Conservation (phyloP, 768 basidiomycete genomes). For the Hydnum rufescens region DNA sequence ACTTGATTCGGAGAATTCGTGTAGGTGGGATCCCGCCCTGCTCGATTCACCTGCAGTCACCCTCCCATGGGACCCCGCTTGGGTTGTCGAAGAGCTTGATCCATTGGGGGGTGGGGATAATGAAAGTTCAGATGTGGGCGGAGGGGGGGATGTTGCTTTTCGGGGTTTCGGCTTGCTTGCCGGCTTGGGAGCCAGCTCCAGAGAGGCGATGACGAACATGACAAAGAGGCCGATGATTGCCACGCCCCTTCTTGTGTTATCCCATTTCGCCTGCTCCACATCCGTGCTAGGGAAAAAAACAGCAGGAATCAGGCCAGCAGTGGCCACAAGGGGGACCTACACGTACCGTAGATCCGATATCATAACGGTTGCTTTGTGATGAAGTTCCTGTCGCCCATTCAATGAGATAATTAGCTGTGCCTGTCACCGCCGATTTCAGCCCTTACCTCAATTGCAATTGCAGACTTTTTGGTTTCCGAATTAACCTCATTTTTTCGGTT, state of each 20-base stretch:
- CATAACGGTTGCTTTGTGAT: constrained; percentile 53
- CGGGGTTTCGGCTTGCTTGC: too few species aligned
- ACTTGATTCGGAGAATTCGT: too few species aligned
- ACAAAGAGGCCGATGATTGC: constrained; percentile 12
- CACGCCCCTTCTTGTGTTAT: constrained; percentile 71
- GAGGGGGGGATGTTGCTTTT: constrained; percentile 13
- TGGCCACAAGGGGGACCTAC: not conserved
- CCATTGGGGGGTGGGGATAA: too few species aligned
- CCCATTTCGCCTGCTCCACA: constrained; percentile 75
- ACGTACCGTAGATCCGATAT: constrained; percentile 46
- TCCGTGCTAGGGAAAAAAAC: constrained; percentile 22
- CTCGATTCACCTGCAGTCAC: too few species aligned
- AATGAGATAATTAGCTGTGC: not conserved
- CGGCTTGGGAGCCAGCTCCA: constrained; percentile 30
- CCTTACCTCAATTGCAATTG: constrained; percentile 39
- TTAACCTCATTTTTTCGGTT: constrained; percentile 82
- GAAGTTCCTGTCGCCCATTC: constrained; percentile 32
- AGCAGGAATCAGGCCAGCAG: not conserved
- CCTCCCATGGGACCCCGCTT: too few species aligned
- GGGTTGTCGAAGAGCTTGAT: too few species aligned
- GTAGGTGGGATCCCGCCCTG: too few species aligned
- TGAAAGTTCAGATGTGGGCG: too few species aligned
- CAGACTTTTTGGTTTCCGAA: constrained; percentile 63
- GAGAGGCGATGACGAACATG: constrained; percentile 32
- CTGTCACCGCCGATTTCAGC: not conserved